Evolutionary conservation across 2,329 filamentous ascomycete genomes (phyloP), one percentile per base, ranked within the genome.

Genomic region (Tolypocladium amazonense): DNA sequence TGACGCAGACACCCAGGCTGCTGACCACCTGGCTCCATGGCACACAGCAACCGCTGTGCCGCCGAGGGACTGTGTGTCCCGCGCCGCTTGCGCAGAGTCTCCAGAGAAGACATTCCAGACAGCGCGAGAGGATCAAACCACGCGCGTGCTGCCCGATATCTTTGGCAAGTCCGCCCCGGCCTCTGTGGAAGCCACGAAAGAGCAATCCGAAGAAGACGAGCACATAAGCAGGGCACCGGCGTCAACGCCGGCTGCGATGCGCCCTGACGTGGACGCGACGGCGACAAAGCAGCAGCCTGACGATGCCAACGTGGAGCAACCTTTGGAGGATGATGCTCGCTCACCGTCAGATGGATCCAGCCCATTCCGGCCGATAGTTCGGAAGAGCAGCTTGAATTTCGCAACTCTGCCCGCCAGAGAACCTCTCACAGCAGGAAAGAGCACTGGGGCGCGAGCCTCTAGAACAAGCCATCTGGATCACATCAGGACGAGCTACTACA

Each of bases 301-400:
- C 15, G 30, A 27, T n/a, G 58, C 61, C 12, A 59, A 41, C 30
- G 41, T 8, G 15, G 59, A 23, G 37, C 47, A 57, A 25, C 53
- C 45, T 2, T 61, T 59, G 55, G 80, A 83, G 55, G 80, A 83
- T 45, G 82, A 82, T 62, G 74, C 75, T 27, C 77, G 79, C 62
- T 88, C 86, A 3, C 82, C 83, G 20, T 89, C 88, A 2, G 87
- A 90, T 56, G 81, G 78, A 0, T 90, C 89, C 0, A 92, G 88
- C 65, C 89, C 89, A 0, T 85, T 89, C 56, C 82, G 90, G 65
- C 88, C 88, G 2, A 79, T 90, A 37, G 83, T 95, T 65, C 87
- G 93, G 62, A 97, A 97, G 79, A 96, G 92, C 74, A 97, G 93
- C 71, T 81, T 99, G 62, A 96, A 89, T 61, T 97, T 99, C 75